A percentile compares a stretch with the other conserved stretches of the same genome.
phyloP scores from a whole-genome alignment of 176 grass and related monocot genomes.

The Hordeum marinum region DNA sequence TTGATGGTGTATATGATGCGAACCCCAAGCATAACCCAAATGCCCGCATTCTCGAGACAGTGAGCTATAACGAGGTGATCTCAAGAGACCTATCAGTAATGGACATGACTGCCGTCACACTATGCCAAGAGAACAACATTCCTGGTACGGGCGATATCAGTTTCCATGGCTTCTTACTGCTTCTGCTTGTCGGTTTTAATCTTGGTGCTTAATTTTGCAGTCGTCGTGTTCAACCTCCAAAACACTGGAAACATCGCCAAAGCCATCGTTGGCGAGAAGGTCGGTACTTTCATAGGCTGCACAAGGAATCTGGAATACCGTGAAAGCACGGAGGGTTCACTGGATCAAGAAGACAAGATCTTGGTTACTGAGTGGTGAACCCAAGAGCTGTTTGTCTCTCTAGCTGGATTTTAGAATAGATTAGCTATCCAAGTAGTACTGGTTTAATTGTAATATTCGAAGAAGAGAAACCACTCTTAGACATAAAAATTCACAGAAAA shows the following conservation, averaged over 20 bases:
- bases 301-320: constrained; percentile 19
- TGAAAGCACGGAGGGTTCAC: constrained; percentile 1
- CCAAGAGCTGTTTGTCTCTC: neutral
- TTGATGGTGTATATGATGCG: constrained; percentile 83
- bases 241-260: constrained; percentile 88
- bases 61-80: constrained; percentile 88
- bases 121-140: constrained; percentile 98
- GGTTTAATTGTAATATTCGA: neutral
- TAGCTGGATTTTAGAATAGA: constrained; percentile 22
- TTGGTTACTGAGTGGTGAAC: constrained; percentile 44
- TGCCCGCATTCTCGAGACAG: constrained; percentile 65
- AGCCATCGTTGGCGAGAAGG: constrained; percentile 88
- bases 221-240: constrained; percentile 96
- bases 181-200: neutral
- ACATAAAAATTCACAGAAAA: neutral
- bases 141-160: constrained; percentile 39
- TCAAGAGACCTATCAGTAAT: constrained; percentile 86
- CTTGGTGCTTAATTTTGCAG: constrained; percentile 30
- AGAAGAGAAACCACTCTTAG: neutral
- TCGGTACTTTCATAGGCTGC: constrained; percentile 76
- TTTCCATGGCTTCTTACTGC: neutral
- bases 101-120: constrained; percentile 96
- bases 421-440: constrained; percentile 8
- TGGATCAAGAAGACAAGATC: constrained; percentile 33
- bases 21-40: constrained; percentile 75